A percentile compares a stretch with the other conserved stretches of the same genome.
These are phyloP conservation scores for Pseudophaeomoniella oleicola DNA, from an alignment of 2,329 filamentous ascomycete species.

Conservation along the genomic window DNA sequence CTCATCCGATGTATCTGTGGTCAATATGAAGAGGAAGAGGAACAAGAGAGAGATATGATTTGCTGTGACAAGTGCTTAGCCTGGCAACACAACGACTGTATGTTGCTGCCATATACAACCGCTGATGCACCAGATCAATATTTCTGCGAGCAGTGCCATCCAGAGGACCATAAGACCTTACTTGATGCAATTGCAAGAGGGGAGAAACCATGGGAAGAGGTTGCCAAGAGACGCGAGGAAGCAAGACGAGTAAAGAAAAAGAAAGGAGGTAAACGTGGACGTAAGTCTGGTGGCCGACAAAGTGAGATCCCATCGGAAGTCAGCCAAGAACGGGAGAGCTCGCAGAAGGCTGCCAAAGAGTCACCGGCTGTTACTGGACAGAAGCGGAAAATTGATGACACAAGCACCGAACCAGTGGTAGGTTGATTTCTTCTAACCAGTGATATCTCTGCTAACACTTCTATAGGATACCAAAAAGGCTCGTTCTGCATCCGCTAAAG, in stretches of 20 bases:
- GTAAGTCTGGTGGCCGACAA: slow-evolving; percentile 49
- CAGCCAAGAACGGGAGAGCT: slow-evolving; percentile 20
- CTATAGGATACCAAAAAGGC: slow-evolving; percentile 14
- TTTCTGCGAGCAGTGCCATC: slow-evolving; percentile 81
- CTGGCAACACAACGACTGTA: slow-evolving; percentile 97
- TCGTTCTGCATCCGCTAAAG: slow-evolving; percentile 8
- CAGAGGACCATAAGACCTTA: slow-evolving; percentile 68
- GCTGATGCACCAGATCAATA: slow-evolving; percentile 70
- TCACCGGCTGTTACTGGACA: slow-evolving; percentile 16
- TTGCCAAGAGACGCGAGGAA: slow-evolving; percentile 47
- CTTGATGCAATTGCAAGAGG: slow-evolving; percentile 64
- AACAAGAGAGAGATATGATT: slow-evolving; percentile 84
- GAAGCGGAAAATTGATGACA: slow-evolving; percentile 28
- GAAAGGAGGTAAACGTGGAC: slow-evolving; percentile 39
- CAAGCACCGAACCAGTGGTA: slow-evolving; percentile 16
- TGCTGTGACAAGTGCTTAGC: slow-evolving; percentile 83
- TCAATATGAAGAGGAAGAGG: slow-evolving; percentile 69
- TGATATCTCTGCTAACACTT: slow-evolving; percentile 12
- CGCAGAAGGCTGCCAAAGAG: slow-evolving; percentile 4
- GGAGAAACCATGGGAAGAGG: slow-evolving; percentile 73
- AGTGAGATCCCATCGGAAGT: slow-evolving; percentile 44
- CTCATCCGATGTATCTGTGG: slow-evolving; percentile 91
- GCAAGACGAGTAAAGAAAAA: slow-evolving; percentile 44
- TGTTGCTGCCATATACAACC: slow-evolving; percentile 67
- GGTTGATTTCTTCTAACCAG: slow-evolving; percentile 6